Conservation (phyloP, 306 rosid genomes). For the Abrus precatorius region DNA sequence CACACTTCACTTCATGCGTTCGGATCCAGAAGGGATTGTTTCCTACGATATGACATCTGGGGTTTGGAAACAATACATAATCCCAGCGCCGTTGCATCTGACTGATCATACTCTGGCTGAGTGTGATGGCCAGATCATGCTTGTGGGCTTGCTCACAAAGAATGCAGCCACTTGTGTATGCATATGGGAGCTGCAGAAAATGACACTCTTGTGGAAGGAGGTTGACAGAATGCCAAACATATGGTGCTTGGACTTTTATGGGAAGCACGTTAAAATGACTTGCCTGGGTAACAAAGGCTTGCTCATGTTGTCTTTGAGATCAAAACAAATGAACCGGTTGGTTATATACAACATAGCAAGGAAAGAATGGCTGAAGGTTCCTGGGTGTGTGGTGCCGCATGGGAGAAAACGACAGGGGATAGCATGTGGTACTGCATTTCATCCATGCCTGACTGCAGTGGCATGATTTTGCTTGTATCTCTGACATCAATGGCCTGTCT, state of each 20-base stretch:
- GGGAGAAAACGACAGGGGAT: slow-evolving; percentile 78
- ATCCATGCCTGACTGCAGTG: slow-evolving; percentile 75
- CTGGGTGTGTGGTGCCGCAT: slow-evolving; percentile 73
- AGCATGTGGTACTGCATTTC: slow-evolving; percentile 82
- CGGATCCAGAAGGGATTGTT: slow-evolving; percentile 83
- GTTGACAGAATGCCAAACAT: slow-evolving; percentile 99
- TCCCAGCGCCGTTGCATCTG: slow-evolving; percentile 77
- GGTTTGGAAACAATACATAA: slow-evolving; percentile 78
- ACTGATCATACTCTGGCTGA: slow-evolving; percentile 80
- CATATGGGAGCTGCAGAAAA: slow-evolving; percentile 96
- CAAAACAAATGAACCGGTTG: slow-evolving; percentile 70
- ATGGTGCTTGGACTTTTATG: slow-evolving; percentile 98
- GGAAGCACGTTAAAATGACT: slow-evolving; percentile 94
- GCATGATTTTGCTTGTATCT: slow-evolving; percentile 61
- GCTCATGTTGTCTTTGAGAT: slow-evolving; percentile 89
- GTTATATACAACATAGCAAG: slow-evolving; percentile 73
- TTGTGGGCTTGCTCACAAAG: slow-evolving; percentile 84
- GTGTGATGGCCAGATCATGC: slow-evolving; percentile 81
- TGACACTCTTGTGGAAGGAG: slow-evolving; percentile 99
- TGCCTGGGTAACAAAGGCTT: slow-evolving; percentile 94
- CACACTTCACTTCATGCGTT: slow-evolving; percentile 82
- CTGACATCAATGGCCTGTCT: slow-evolving; percentile 46
- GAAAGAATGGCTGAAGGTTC: slow-evolving; percentile 88
- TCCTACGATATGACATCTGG: slow-evolving; percentile 72
- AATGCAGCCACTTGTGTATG: slow-evolving; percentile 94